These are phyloP conservation scores for Penicillium waksmanii DNA, from an alignment of 495 filamentous ascomycete genomes.

Conservation along the genomic window DNA sequence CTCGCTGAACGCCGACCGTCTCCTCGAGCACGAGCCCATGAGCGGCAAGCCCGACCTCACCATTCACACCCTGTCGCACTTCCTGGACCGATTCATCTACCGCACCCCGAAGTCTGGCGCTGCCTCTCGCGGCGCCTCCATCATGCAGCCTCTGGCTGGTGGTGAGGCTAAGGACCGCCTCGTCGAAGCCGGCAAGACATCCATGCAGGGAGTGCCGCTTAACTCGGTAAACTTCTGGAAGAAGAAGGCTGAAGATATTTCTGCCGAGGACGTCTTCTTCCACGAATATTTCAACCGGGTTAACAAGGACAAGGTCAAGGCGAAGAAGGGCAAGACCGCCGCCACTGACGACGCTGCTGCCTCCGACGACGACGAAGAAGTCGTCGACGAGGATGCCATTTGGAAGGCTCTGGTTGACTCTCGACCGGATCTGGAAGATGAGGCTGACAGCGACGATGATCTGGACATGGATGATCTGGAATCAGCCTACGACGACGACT, in stretches of 20 bases:
- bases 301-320: conserved; percentile 69
- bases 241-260: conserved; percentile 81
- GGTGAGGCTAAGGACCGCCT: conserved; percentile 66
- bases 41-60: conserved; percentile 87
- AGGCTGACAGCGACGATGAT: conserved; percentile 64
- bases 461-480: conserved; percentile 69
- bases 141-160: conserved; percentile 91
- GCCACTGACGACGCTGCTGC: conserved; percentile 29
- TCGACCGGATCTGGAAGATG: conserved; percentile 74
- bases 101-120: conserved; percentile 76
- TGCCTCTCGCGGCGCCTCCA: conserved; percentile 71
- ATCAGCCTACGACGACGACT: conserved; percentile 53
- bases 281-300: conserved; percentile 89
- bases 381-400: conserved; percentile 69
- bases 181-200: conserved; percentile 57
- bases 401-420: conserved; percentile 91
- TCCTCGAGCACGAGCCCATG: conserved; percentile 68
- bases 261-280: conserved; percentile 95
- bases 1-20: conserved; percentile 74
- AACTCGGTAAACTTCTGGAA: conserved; percentile 94
- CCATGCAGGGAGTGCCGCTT: conserved; percentile 53
- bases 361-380: conserved; percentile 35
- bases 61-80: conserved; percentile 86
- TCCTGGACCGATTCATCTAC: conserved; percentile 97
- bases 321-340: conserved; percentile 56